Evolutionary conservation across 2,329 filamentous ascomycete species (phyloP), one percentile per base, ranked within the genome.

Genomic region (Botryosphaeria dothidea): DNA sequence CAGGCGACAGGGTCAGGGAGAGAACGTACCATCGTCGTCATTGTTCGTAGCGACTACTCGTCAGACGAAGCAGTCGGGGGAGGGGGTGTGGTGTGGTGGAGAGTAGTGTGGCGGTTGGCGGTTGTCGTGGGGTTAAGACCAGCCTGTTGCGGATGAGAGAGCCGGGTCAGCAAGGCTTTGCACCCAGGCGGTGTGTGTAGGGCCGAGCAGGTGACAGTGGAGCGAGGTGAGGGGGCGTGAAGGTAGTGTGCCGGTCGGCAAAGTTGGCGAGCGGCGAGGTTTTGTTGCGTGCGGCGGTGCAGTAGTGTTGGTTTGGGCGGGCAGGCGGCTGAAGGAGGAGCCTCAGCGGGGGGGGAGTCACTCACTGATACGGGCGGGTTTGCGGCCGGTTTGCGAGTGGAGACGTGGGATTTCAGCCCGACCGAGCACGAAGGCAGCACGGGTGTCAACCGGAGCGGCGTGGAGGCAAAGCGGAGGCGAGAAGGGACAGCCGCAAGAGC

Each of bases 21-120:
- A 15, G 6, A 61, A 75, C 81, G 72, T 81, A 88, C 85, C 85
- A 88, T 88, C 78, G 85, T 87, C 80, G 85, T 86, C 85, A 88
- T 88, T 74, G 76, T 83, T 68, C 70, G 66, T 46, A 60, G 41
- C 38, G 57, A 67, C 63, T 65, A 51, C 63, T 51, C 31, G 63
- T 52, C 63, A 65, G 52, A 38, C 43, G 48, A 36, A 52, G 63
- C 43, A 65, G 52, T 43, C 43, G 63, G 52, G 63, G 46, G 38
- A 34, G 56, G 41, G 21, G 38, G 45, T 57, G 58, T 62, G 41
- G 29, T 49, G 45, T 57, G 58, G 64, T 58, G 76, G 73, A 71
- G 27, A 21, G 38, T 15, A 69, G 49, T 66, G 62, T 64, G 64
- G 67, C 68, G 68, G 68, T 67, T 68, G 69, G 69, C 56, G 65